Evolutionary conservation across 2,329 filamentous ascomycete genomes (phyloP), one percentile per base, ranked within the genome.

Genomic region (Pestalotiopsis sp.): DNA sequence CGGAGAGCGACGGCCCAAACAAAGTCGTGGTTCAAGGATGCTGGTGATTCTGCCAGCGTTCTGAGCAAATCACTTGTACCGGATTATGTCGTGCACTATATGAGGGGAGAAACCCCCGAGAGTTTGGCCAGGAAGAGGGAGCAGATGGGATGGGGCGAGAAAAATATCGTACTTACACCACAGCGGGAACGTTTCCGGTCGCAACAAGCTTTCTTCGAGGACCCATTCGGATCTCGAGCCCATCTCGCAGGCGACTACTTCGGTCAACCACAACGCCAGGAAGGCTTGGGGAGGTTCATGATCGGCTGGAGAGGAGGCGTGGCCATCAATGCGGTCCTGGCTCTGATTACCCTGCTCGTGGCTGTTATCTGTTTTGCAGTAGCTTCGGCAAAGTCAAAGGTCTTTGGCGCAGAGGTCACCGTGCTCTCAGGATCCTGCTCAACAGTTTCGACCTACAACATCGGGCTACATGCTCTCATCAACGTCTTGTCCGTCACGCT

Each of bases 81-180:
- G 9, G 86, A 88, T 76, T 88, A 88, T 71, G 83, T 88, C 56
- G 80, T 86, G 70, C 84, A 87, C 75, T 88, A 85, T 74, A 80
- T 88, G 70, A 83, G 85, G 56, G 86, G 86, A 60, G 86, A 88
- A 76, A 88, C 86, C 2, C 85, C 86, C 14, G 85, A 87, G 75
- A 83, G 81, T 38, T 73, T 88, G 23, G 85, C 85, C 5, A 78
- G 79, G 68, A 83, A 84, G 72, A 82, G 82, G 69, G 79, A 80
- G 69, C 79, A 78, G 71, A 75, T 72, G 39, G 71, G 74, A 69
- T 75, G 78, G 75, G 79, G 77, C 27, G 72, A 78, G 67, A 75
- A 77, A 5, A 74, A 70, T 11, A 75, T 80, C 67, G 77, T 78
- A 4, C 69, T 82, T 60, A 78, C 70, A 60, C 75, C 76, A 60